Percentiles rank a stretch among this genome's conserved stretches.
These are phyloP conservation scores for Yarrowia deformans DNA, from an alignment of 805 yeast species.

Conservation along the genomic window DNA sequence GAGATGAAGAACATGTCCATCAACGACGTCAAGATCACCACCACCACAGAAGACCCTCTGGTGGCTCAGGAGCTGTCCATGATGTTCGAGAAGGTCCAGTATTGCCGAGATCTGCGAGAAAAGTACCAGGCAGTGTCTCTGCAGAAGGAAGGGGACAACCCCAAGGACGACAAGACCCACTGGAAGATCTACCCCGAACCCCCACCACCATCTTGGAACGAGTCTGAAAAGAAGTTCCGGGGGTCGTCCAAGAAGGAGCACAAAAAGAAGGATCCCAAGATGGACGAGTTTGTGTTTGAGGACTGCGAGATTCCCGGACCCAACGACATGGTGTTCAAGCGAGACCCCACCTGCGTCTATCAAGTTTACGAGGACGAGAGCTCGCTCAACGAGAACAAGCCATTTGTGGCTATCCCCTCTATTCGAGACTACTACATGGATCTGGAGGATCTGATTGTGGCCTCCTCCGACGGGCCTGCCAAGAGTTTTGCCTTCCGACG, in stretches of 20 bases:
- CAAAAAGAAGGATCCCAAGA: slow-evolving; percentile 39
- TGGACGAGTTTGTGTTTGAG: slow-evolving; percentile 51
- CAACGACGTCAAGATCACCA: slow-evolving; percentile 35
- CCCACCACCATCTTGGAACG: slow-evolving; percentile 87
- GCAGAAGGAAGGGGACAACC: slow-evolving; percentile 80
- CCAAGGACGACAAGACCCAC: slow-evolving; percentile 67
- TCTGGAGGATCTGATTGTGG: slow-evolving; percentile 70
- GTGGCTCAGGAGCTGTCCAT: slow-evolving; percentile 49
- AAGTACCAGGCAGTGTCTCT: slow-evolving; percentile 74
- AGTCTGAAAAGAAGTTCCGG: slow-evolving; percentile 61
- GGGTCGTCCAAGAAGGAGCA: slow-evolving; percentile 46
- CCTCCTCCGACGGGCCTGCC: slow-evolving; percentile 94
- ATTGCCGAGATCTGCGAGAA: slow-evolving; percentile 74
- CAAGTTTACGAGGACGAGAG: slow-evolving; percentile 60
- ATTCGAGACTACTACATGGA: slow-evolving; percentile 86
- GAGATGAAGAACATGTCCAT: slow-evolving; percentile 31
- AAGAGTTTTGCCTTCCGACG: slow-evolving; percentile 96
- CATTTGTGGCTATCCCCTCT: slow-evolving; percentile 69
- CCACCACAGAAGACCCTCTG: slow-evolving; percentile 47
- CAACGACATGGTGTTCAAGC: slow-evolving; percentile 53
- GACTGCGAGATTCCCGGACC: slow-evolving; percentile 65
- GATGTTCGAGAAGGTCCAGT: slow-evolving; percentile 52
- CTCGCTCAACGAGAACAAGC: slow-evolving; percentile 45
- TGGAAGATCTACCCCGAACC: slow-evolving; percentile 94
- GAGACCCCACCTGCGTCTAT: slow-evolving; percentile 72